These are phyloP conservation scores for Fusarium guadeloupense DNA, from an alignment of 2,329 filamentous ascomycete species.

Conservation along the genomic window DNA sequence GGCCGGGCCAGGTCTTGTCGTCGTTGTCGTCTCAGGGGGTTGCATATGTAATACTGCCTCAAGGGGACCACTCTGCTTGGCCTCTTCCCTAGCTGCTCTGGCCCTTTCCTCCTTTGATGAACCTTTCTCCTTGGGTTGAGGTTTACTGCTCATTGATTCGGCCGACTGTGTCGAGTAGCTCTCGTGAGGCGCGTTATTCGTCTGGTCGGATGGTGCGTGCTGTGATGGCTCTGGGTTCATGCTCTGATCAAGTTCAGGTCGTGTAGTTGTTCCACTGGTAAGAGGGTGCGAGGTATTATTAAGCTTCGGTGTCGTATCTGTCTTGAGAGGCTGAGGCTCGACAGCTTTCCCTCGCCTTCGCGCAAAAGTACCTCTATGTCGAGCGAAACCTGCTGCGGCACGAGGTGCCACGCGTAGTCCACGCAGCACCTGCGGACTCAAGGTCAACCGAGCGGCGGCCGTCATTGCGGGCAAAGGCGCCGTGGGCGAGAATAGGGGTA, in stretches of 20 bases:
- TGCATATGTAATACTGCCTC: constrained; percentile 61
- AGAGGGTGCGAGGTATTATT: constrained; percentile 27
- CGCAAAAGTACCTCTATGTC: constrained; percentile 58
- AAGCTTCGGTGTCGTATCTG: constrained; percentile 29
- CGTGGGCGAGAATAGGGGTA: constrained; percentile 2
- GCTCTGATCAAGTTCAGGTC: constrained; percentile 5
- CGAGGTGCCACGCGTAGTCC: constrained; percentile 50
- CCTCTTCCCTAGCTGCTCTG: constrained; percentile 48
- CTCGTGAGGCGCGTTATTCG: not conserved
- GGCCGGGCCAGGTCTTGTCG: constrained; percentile 66
- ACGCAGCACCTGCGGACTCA: constrained; percentile 74
- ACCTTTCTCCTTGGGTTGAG: constrained; percentile 14
- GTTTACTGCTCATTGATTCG: constrained; percentile 11
- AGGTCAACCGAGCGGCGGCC: constrained; percentile 68
- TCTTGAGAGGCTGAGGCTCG: constrained; percentile 56
- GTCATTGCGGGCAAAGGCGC: constrained; percentile 59
- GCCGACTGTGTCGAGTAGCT: not conserved
- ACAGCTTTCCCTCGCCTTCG: constrained; percentile 69
- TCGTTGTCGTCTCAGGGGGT: constrained; percentile 49
- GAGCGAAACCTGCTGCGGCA: constrained; percentile 52
- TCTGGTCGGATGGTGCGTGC: not conserved
- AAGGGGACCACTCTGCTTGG: constrained; percentile 58
- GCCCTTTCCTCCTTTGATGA: constrained; percentile 33
- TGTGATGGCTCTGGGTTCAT: constrained; percentile 14
- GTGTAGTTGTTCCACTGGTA: constrained; percentile 20